Base-by-base conservation (phyloP, 2,329 filamentous ascomycete genomes). In the Trichothecium sympodiale region DNA sequence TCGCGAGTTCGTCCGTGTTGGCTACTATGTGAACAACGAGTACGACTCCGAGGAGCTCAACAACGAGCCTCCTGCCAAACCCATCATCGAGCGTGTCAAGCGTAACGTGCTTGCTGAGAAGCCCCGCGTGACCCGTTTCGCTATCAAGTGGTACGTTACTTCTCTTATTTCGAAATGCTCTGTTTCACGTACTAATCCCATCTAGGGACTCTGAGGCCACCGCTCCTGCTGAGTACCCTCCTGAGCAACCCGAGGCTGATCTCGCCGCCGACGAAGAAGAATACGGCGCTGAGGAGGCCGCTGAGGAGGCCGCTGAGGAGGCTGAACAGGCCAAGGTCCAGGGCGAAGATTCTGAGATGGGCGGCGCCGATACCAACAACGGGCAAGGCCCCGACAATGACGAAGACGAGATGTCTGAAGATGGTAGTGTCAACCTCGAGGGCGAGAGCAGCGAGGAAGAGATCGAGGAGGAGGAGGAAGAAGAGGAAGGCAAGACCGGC, bases 21-120 rank as follows among this genome's bases (percentile, higher is more conserved):
- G 91, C 43, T 98, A 98, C 74, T 98, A 98, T 50, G 91, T 98
- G 52, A 98, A 96, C 71, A 98, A 98, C 53, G 93, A 98, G 61
- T 98, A 98, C 60, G 86, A 94, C 49, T 83, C 83, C 17, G 86
- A 93, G 51, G 85, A 94, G 57, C 73, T 98, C 43, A 82, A 77
- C 49, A 78, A 81, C 33, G 88, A 96, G 50, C 91, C 91, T 8
- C 91, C 91, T 6, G 72, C 86, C 39, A 94, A 94, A 68, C 88
- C 88, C 28, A 72, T 93, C 48, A 80, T 96, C 45, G 93, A 98
- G 57, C 85, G 87, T 52, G 86, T 98, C 44, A 77, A 77, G 46
- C 81, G 93, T 49, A 95, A 93, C 54, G 84, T 98, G 34, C 74
- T 98, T 27, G 87, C 88, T 3, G 89, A 96, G 65, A 98, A 98